Evolutionary conservation across 306 rosid genomes (phyloP).

Genomic region (Vigna angularis): DNA sequence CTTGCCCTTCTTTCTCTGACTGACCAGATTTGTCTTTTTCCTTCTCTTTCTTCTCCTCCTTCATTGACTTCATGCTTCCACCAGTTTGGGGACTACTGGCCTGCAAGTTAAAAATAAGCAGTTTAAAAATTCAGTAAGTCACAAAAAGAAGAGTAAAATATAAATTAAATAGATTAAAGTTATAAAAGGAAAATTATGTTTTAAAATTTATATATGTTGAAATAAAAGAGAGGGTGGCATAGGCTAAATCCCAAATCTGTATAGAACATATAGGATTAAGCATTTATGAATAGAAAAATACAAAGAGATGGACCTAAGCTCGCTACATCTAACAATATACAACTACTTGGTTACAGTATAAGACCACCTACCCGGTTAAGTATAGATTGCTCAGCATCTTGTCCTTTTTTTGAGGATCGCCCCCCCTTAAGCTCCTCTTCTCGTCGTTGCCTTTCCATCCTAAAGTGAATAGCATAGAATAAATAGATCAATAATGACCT

Average conservation of each 20-base stretch:
- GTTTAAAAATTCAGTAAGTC: constrained; percentile 33
- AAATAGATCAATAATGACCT: neutral
- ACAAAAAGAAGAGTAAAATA: constrained; percentile 8
- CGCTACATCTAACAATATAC: neutral
- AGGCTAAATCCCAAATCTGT: too few species aligned
- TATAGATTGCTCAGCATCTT: constrained; percentile 75
- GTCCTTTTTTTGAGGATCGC: constrained; percentile 80
- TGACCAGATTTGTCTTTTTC: constrained; percentile 71
- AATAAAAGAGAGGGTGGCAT: too few species aligned
- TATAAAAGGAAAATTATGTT: constrained; percentile 15
- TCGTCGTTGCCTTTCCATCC: constrained; percentile 98
- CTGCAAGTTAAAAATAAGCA: constrained; percentile 48
- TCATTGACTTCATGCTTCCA: constrained; percentile 85
- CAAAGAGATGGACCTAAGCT: too few species aligned
- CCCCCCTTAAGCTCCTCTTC: constrained; percentile 89
- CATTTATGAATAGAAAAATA: too few species aligned
- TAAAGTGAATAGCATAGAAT: constrained; percentile 44
- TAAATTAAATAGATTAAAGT: constrained; percentile 5
- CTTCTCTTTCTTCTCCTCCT: constrained; percentile 78
- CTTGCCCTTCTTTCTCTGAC: constrained; percentile 83
- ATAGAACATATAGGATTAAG: too few species aligned
- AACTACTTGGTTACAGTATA: neutral
- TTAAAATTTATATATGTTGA: neutral
- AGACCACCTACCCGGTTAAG: constrained; percentile 75
- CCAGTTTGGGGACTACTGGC: constrained; percentile 96